phyloP scores from a whole-genome alignment of 768 basidiomycete species.

The Mycena galopus region DNA sequence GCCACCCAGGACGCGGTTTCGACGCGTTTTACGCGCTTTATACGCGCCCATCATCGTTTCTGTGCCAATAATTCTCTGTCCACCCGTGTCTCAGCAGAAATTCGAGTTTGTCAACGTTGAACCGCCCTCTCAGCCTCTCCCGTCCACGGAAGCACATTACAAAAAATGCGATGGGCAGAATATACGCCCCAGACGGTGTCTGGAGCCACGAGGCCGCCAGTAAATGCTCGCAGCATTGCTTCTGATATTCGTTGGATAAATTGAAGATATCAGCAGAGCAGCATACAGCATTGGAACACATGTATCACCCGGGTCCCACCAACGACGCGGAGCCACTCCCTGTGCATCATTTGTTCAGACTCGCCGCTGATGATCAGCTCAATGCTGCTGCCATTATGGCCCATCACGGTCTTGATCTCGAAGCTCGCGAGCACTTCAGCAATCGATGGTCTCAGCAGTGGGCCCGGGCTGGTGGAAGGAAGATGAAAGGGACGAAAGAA shows the following conservation, averaged over 20 bases:
- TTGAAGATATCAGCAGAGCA: neutral
- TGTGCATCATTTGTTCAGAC: neutral
- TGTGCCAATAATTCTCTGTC: too few species aligned
- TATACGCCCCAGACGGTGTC: neutral
- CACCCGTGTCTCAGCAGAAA: neutral
- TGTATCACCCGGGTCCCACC: neutral
- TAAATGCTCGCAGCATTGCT: neutral
- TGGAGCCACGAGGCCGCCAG: neutral
- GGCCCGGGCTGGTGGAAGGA: too few species aligned
- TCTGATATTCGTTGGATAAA: neutral
- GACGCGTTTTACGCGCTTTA: neutral
- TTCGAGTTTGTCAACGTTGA: neutral
- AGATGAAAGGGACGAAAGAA: too few species aligned
- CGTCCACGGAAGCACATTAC: neutral
- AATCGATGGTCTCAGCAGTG: too few species aligned
- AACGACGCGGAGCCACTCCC: neutral
- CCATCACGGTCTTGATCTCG: neutral
- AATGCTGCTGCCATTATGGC: conserved; percentile 8
- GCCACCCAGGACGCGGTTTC: neutral
- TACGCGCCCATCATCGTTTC: neutral
- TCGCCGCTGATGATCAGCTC: neutral
- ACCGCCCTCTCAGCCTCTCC: neutral
- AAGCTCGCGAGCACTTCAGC: too few species aligned
- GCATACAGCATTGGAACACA: neutral
- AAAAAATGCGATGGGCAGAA: neutral